phyloP scores from a whole-genome alignment of 140 eudicot species.

The Flaveria floridana region DNA sequence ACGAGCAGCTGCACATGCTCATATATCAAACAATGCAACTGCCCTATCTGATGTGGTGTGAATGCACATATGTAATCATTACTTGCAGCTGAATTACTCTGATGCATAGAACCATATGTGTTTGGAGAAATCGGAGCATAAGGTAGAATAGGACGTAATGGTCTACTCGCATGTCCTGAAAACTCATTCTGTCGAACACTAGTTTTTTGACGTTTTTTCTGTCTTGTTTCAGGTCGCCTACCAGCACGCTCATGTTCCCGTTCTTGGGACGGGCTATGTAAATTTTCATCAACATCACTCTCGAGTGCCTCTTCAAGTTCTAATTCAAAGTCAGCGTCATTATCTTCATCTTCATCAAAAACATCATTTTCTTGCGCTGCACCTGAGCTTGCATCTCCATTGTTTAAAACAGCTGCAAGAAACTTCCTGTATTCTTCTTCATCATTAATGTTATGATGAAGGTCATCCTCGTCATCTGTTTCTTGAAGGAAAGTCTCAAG shows the following conservation, averaged over 20 bases:
- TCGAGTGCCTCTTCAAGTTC: conserved; percentile 96
- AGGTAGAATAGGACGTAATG: conserved; percentile 85
- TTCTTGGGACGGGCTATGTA: conserved; percentile 38
- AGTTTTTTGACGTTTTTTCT: conserved; percentile 56
- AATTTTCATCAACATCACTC: conserved; percentile 71
- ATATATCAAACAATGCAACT: conserved; percentile 72
- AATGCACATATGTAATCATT: conserved; percentile 46
- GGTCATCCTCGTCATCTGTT: conserved; percentile 93
- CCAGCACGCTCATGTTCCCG: conserved; percentile 34
- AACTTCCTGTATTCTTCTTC: conserved; percentile 88
- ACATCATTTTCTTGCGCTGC: conserved; percentile 47
- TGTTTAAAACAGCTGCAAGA: conserved; percentile 85
- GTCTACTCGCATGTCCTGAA: conserved; percentile 47
- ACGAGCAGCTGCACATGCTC: conserved; percentile 91
- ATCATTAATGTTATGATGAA: conserved; percentile 81
- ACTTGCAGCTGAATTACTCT: conserved; percentile 29
- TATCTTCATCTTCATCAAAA: conserved; percentile 88
- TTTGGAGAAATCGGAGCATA: conserved; percentile 38
- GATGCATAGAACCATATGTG: conserved; percentile 29
- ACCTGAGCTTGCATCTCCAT: conserved; percentile 45
- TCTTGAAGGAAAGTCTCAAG: conserved; percentile 97
- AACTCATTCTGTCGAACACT: conserved; percentile 37
- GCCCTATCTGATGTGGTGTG: conserved; percentile 87
- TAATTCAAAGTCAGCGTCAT: conserved; percentile 94
- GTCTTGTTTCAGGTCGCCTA: conserved; percentile 77